Conservation (phyloP, 2,329 filamentous ascomycete species). For the Stagonosporopsis chrysanthemi region DNA sequence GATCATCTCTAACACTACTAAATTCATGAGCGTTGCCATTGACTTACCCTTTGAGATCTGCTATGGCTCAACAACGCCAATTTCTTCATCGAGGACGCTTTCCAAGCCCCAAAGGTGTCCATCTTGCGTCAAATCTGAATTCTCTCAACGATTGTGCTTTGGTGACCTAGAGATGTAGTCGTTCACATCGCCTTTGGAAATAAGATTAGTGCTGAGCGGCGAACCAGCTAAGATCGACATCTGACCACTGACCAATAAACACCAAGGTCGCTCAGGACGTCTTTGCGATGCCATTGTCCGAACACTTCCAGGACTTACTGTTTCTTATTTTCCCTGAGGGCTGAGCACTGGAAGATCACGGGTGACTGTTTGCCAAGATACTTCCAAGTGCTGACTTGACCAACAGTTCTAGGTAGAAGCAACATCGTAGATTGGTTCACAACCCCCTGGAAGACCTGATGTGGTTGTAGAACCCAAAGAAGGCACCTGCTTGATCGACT, state of each 20-base stretch:
- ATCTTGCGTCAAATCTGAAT: neutral
- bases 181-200: neutral
- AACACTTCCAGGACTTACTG: too few relatives aligned
- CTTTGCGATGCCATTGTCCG: neutral
- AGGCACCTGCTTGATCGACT: neutral
- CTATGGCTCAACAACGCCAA: neutral
- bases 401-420: neutral
- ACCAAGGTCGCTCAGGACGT: neutral
- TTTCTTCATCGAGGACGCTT: neutral
- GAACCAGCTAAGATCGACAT: slow-evolving; percentile 1
- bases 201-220: slow-evolving; percentile 18
- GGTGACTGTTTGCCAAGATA: neutral
- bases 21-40: neutral
- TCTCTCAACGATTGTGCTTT: neutral
- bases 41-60: neutral
- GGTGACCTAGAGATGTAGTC: neutral
- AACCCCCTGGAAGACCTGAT: neutral
- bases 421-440: neutral
- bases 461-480: neutral
- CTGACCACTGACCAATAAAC: slow-evolving; percentile 6
- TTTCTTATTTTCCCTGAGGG: too few relatives aligned
- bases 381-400: neutral
- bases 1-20: neutral
- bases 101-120: neutral
- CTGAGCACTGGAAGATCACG: neutral